Evolutionary conservation across 2,329 filamentous ascomycete genomes (phyloP).

Genomic region (Cladobotryum mycophilum): DNA sequence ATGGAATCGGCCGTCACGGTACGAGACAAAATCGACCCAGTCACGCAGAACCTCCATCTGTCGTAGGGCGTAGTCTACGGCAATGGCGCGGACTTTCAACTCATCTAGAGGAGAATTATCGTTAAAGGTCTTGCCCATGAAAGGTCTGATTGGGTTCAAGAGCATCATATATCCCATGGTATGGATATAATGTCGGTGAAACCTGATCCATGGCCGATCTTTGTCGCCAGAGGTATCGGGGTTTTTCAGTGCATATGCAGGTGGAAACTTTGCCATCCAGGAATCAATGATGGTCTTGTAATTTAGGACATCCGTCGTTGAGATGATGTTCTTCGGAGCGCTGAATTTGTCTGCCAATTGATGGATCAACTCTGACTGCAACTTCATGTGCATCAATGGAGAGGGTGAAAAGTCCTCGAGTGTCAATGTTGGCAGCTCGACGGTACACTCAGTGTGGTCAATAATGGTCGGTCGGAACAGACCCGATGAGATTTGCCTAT

Average conservation of each 20-base stretch:
- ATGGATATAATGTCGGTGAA: slow-evolving; percentile 42
- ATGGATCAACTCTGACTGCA: slow-evolving; percentile 22
- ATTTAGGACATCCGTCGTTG: slow-evolving; percentile 21
- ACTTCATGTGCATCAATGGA: slow-evolving; percentile 25
- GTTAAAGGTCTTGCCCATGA: slow-evolving; percentile 33
- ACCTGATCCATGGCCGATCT: slow-evolving; percentile 33
- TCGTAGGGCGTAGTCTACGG: slow-evolving; percentile 36
- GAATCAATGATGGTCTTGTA: slow-evolving; percentile 28
- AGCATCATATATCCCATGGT: slow-evolving; percentile 40
- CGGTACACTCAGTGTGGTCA: slow-evolving; percentile 22
- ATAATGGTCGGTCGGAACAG: slow-evolving; percentile 25
- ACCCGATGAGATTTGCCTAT: slow-evolving; percentile 29
- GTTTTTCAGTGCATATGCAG: slow-evolving; percentile 31
- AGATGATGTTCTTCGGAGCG: slow-evolving; percentile 21
- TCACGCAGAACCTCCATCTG: slow-evolving; percentile 33
- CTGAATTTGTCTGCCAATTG: slow-evolving; percentile 20
- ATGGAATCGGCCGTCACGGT: slow-evolving; percentile 43
- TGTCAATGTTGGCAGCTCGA: slow-evolving; percentile 22
- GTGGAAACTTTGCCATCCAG: slow-evolving; percentile 37
- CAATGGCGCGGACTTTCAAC: slow-evolving; percentile 30
- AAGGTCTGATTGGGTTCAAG: slow-evolving; percentile 40
- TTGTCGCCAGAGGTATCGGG: slow-evolving; percentile 36
- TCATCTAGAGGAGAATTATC: slow-evolving; percentile 24
- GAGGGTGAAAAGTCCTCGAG: slow-evolving; percentile 23
- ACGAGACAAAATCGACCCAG: slow-evolving; percentile 38